Evolutionary conservation across 2,329 filamentous ascomycete genomes (phyloP).

Genomic region (Endoconidiophora polonica): DNA sequence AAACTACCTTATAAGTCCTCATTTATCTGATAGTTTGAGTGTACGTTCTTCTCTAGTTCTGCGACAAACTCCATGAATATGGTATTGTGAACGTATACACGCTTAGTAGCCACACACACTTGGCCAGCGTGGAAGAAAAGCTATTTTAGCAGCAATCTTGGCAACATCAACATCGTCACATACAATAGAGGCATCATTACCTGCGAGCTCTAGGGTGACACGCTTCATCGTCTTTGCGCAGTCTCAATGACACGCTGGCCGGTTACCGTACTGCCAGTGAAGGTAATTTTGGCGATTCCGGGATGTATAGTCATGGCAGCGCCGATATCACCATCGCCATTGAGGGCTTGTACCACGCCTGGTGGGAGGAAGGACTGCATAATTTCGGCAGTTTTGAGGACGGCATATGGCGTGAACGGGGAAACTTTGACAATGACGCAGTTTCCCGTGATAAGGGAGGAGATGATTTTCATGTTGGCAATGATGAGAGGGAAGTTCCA

Average conservation of each 20-base stretch:
- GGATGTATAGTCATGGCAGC: conserved; percentile 42
- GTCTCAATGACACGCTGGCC: conserved; percentile 45
- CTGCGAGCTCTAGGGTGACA: conserved; percentile 43
- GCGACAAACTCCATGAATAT: conserved; percentile 37
- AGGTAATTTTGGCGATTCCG: conserved; percentile 43
- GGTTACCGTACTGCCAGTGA: conserved; percentile 43
- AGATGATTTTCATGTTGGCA: conserved; percentile 35
- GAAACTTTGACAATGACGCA: conserved; percentile 40
- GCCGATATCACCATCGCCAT: conserved; percentile 43
- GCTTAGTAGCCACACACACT: conserved; percentile 29
- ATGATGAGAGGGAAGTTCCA: conserved; percentile 43
- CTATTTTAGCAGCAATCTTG: conserved; percentile 22
- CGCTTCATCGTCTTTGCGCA: conserved; percentile 41
- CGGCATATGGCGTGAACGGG: conserved; percentile 39
- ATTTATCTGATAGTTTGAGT: conserved; percentile 15
- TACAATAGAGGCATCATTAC: conserved; percentile 45
- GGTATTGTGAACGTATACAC: conserved; percentile 42
- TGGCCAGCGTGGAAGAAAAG: conserved; percentile 39
- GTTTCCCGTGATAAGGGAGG: conserved; percentile 40
- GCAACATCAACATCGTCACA: conserved; percentile 38
- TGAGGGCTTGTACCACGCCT: conserved; percentile 44
- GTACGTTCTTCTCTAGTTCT: conserved; percentile 19
- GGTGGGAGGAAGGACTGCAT: conserved; percentile 40
- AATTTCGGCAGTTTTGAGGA: conserved; percentile 44
- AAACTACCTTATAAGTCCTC: conserved; percentile 24